Evolutionary conservation across 2,329 filamentous ascomycete species (phyloP).

Genomic region (Harringtonia lauricola): DNA sequence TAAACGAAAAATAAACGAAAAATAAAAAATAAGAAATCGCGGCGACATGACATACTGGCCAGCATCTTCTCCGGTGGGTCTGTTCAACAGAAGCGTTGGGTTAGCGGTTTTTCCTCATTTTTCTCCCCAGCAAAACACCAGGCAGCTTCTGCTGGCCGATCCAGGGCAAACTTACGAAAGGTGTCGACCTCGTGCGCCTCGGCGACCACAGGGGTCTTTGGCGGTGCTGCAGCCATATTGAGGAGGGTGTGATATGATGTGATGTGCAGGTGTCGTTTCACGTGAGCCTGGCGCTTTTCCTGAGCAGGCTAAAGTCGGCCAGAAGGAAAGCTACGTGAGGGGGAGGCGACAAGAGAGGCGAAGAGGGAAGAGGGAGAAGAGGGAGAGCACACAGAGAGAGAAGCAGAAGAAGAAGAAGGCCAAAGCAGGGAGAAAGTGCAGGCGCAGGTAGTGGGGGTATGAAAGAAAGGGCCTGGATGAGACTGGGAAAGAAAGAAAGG

Average conservation of each 20-base stretch:
- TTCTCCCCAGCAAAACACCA: conserved; percentile 8
- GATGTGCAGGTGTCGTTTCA: not conserved
- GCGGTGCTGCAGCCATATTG: conserved; percentile 30
- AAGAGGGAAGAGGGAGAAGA: not conserved
- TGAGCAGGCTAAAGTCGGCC: not conserved
- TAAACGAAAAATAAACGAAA: too few species aligned
- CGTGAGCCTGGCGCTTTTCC: not conserved
- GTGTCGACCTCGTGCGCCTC: conserved; percentile 72
- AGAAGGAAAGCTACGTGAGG: not conserved
- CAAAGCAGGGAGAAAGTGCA: not conserved
- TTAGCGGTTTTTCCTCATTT: conserved; percentile 10
- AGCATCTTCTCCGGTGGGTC: conserved; percentile 58
- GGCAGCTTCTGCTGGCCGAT: not conserved
- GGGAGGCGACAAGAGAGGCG: not conserved
- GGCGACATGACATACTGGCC: conserved; percentile 55
- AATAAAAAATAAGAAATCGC: not conserved
- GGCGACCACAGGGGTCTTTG: conserved; percentile 49
- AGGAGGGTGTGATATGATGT: conserved; percentile 1
- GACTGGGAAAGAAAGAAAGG: not conserved
- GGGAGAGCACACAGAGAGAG: not conserved
- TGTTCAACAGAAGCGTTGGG: conserved; percentile 19
- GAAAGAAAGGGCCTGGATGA: not conserved
- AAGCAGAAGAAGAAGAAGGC: not conserved
- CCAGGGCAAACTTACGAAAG: conserved; percentile 40
- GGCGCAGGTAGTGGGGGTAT: too few species aligned